These are phyloP conservation scores for Alternaria ethzedia DNA, from an alignment of 2,329 filamentous ascomycete species.

Conservation along the genomic window DNA sequence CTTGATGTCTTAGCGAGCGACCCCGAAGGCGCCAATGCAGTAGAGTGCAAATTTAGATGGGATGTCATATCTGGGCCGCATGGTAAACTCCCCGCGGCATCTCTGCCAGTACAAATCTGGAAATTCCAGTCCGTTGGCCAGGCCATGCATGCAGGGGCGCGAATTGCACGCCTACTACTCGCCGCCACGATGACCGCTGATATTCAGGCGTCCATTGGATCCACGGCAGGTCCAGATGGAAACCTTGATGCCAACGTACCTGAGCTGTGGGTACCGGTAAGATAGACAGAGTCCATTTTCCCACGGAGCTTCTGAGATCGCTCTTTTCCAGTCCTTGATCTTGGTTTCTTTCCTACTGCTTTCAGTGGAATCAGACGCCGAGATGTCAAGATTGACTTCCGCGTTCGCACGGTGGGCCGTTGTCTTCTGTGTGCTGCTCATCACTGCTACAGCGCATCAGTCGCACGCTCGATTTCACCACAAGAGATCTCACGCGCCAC, in stretches of 20 bases:
- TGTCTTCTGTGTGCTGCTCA: not conserved
- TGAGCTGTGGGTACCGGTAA: not conserved
- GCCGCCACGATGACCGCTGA: not conserved
- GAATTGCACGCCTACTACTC: not conserved
- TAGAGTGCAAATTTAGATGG: not conserved
- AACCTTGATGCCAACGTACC: not conserved
- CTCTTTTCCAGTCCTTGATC: not conserved
- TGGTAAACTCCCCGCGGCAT: not conserved
- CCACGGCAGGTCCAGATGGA: not conserved
- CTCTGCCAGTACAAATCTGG: not conserved
- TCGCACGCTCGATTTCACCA: too few relatives aligned
- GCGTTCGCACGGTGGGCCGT: not conserved
- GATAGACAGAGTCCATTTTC: not conserved
- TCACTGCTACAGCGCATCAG: not conserved
- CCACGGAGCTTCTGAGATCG: not conserved
- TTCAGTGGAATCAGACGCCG: not conserved
- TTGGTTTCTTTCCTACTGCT: not conserved
- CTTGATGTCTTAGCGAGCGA: too few relatives aligned
- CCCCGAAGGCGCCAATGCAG: not conserved
- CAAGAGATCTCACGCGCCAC: too few relatives aligned
- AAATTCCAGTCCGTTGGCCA: not conserved
- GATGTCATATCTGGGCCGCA: not conserved
- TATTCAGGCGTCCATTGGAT: not conserved
- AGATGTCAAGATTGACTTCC: not conserved
- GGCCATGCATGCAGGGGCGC: not conserved